A percentile compares a stretch with the other conserved stretches of the same genome.
Conservation (phyloP, 176 grass and related monocot species). For the Carex scoparia region DNA sequence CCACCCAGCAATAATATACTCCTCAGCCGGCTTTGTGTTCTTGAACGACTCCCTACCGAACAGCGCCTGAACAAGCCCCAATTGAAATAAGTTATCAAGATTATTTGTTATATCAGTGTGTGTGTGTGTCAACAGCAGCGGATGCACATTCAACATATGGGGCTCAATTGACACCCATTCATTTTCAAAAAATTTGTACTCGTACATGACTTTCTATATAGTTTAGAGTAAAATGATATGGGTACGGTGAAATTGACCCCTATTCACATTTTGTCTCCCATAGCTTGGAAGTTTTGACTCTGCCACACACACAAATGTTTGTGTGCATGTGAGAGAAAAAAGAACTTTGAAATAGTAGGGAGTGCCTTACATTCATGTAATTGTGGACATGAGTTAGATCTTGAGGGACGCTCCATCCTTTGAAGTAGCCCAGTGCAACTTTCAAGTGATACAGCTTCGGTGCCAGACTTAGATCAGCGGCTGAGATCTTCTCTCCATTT, state of each 20-base stretch:
- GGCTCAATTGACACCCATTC: too few relatives aligned
- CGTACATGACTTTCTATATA: too few relatives aligned
- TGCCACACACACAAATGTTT: too few relatives aligned
- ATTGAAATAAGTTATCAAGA: neutral
- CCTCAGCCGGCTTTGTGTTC: constrained; percentile 72
- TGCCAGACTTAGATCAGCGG: constrained; percentile 58
- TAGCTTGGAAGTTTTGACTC: too few relatives aligned
- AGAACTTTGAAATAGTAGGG: neutral
- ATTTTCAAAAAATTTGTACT: too few relatives aligned
- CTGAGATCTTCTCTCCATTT: constrained; percentile 54
- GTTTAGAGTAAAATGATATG: too few relatives aligned
- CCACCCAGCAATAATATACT: constrained; percentile 85
- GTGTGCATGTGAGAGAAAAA: neutral
- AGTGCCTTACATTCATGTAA: constrained; percentile 52
- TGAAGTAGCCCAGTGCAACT: constrained; percentile 62
- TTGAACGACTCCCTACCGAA: constrained; percentile 73
- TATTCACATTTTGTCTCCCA: too few relatives aligned
- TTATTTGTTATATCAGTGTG: neutral
- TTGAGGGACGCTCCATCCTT: constrained; percentile 76
- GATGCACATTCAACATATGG: too few relatives aligned
- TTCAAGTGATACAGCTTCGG: constrained; percentile 86
- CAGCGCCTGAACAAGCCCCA: constrained; percentile 35
- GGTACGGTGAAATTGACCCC: too few relatives aligned
- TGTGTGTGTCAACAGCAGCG: too few relatives aligned
- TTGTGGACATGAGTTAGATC: constrained; percentile 48